phyloP scores from a whole-genome alignment of 768 basidiomycete genomes.

The Trametes maxima region DNA sequence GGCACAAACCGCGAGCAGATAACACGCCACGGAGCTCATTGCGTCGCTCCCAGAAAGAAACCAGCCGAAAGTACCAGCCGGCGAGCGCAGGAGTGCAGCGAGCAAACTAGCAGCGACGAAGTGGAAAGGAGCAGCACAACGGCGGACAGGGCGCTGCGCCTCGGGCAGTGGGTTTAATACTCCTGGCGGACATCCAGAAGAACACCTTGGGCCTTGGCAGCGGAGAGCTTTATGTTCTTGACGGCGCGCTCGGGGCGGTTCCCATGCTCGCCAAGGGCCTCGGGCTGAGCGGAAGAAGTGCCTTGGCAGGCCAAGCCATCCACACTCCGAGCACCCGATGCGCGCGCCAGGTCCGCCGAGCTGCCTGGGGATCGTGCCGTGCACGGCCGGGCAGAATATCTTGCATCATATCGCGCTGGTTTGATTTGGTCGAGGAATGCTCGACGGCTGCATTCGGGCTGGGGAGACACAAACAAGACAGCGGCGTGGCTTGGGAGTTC shows the following conservation, averaged over 20 bases:
- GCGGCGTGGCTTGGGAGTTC: not conserved
- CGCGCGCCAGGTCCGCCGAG: conserved; percentile 12
- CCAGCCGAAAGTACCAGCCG: not conserved
- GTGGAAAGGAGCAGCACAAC: not conserved
- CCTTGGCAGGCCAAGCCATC: conserved; percentile 26
- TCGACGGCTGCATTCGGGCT: not conserved
- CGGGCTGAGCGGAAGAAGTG: conserved; percentile 11
- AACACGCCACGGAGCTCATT: not conserved
- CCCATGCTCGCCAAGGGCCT: conserved; percentile 24
- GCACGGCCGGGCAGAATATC: conserved; percentile 1
- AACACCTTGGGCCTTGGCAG: conserved; percentile 20
- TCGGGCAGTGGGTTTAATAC: conserved; percentile 11
- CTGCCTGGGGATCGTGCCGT: conserved; percentile 11
- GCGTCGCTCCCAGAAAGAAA: not conserved
- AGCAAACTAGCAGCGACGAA: not conserved
- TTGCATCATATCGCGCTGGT: conserved; percentile 11
- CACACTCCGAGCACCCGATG: not conserved
- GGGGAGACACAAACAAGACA: not conserved
- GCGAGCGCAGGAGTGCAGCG: not conserved
- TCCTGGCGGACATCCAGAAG: conserved; percentile 15
- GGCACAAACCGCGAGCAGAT: not conserved
- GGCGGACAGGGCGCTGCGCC: conserved; percentile 1
- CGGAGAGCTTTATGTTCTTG: conserved; percentile 18
- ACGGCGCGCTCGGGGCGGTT: conserved; percentile 8
- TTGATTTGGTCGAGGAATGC: conserved; percentile 7